These are phyloP conservation scores for Colletotrichum abscissum DNA, from an alignment of 2,329 filamentous ascomycete species.

Conservation along the genomic window DNA sequence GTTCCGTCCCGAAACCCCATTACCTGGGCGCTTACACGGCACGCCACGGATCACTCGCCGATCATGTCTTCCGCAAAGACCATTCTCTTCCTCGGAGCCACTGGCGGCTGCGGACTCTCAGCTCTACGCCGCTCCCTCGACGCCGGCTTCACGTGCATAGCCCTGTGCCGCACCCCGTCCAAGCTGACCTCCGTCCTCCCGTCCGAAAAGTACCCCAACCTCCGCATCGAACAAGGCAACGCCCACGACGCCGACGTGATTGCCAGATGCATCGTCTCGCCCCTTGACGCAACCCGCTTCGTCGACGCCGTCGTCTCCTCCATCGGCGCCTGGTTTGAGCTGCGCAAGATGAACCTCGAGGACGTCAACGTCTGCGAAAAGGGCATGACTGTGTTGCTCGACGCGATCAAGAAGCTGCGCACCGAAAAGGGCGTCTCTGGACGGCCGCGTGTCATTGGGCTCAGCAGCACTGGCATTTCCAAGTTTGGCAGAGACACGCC, in stretches of 20 bases:
- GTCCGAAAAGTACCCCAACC: slow-evolving; percentile 44
- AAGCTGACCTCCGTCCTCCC: slow-evolving; percentile 56
- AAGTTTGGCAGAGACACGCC: slow-evolving; percentile 53
- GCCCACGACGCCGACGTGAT: slow-evolving; percentile 55
- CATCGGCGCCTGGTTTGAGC: slow-evolving; percentile 53
- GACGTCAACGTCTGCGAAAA: slow-evolving; percentile 61
- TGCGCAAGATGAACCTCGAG: slow-evolving; percentile 49
- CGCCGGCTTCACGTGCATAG: slow-evolving; percentile 58
- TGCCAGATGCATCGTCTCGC: slow-evolving; percentile 46
- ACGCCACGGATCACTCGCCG: background rate
- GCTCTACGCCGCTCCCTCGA: slow-evolving; percentile 57
- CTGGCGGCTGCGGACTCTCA: slow-evolving; percentile 60
- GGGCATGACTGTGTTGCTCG: slow-evolving; percentile 55
- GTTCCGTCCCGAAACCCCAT: background rate
- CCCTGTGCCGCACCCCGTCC: slow-evolving; percentile 60
- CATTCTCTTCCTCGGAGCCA: slow-evolving; percentile 65
- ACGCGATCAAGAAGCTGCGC: slow-evolving; percentile 48
- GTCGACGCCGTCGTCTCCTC: slow-evolving; percentile 60
- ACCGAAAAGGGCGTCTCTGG: slow-evolving; percentile 35
- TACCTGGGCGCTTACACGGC: too few relatives aligned
- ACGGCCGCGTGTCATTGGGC: slow-evolving; percentile 49
- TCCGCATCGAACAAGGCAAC: slow-evolving; percentile 60
- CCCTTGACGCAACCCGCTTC: slow-evolving; percentile 42
- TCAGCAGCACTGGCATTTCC: slow-evolving; percentile 57
- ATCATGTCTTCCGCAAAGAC: slow-evolving; percentile 45